phyloP scores from a whole-genome alignment of 2,329 filamentous ascomycete genomes.

The Neurospora crassa region DNA sequence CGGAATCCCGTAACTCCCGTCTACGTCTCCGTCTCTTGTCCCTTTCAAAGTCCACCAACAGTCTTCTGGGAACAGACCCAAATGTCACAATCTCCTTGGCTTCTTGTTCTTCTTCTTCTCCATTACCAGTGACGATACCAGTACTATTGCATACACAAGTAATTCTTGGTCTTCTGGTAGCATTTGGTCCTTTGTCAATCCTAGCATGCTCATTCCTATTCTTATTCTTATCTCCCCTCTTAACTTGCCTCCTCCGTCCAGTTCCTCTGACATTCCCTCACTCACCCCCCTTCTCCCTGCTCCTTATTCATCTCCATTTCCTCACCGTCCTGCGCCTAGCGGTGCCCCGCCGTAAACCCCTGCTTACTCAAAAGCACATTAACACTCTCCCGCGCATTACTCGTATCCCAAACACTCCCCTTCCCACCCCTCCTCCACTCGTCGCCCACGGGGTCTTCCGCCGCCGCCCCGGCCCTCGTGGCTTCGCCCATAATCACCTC shows the following conservation, averaged over 20 bases:
- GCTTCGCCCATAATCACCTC: constrained; percentile 82
- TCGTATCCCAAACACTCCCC: constrained; percentile 45
- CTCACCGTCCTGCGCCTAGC: constrained; percentile 1
- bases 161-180: not conserved
- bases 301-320: not conserved
- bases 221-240: not conserved
- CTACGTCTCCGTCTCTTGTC: not conserved
- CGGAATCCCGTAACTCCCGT: too few species aligned
- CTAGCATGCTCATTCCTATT: too few species aligned
- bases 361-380: constrained; percentile 50
- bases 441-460: constrained; percentile 45
- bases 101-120: too few species aligned
- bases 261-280: not conserved
- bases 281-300: not conserved
- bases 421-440: constrained; percentile 59
- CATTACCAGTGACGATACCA: too few species aligned
- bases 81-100: not conserved
- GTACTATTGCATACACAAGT: not conserved
- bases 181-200: too few species aligned
- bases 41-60: not conserved
- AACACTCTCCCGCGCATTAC: constrained; percentile 53
- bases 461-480: constrained; percentile 42
- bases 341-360: constrained; percentile 16
- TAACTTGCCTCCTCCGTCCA: not conserved
- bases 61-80: not conserved